Evolutionary conservation across 768 basidiomycete genomes (phyloP).

Genomic region (Leucocoprinus leucothites): DNA sequence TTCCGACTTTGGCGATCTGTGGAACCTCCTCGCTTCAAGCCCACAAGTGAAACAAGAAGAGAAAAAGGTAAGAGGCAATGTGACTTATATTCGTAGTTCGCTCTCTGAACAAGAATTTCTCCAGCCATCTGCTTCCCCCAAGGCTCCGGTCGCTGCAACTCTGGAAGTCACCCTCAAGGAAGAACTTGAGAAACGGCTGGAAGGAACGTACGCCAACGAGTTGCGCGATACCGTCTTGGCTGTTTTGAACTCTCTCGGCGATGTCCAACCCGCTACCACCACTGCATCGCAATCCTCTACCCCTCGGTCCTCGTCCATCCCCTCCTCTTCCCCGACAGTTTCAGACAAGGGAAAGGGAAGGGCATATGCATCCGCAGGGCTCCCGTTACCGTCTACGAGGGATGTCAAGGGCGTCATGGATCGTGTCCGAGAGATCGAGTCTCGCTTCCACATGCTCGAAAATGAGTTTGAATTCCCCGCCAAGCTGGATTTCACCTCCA

Average conservation of each 20-base stretch:
- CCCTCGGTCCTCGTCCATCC: no score
- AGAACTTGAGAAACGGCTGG: slow-evolving; percentile 28
- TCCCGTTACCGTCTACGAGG: slow-evolving; percentile 20
- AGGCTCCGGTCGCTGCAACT: background rate
- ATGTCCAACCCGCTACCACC: background rate
- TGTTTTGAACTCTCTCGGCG: slow-evolving; percentile 32
- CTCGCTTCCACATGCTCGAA: slow-evolving; percentile 34
- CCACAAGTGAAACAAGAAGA: no score
- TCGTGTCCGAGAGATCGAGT: slow-evolving; percentile 37
- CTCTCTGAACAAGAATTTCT: background rate
- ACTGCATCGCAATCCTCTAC: slow-evolving; percentile 2
- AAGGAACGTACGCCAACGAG: slow-evolving; percentile 27
- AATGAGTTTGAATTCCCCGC: slow-evolving; percentile 37
- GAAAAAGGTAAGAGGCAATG: no score
- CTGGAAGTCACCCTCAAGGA: slow-evolving; percentile 21
- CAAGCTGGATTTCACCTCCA: slow-evolving; percentile 39
- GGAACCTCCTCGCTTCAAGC: no score
- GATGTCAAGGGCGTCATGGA: slow-evolving; percentile 33
- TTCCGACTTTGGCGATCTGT: no score
- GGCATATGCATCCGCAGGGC: slow-evolving; percentile 5
- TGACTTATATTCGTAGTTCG: no score
- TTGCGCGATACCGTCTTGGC: slow-evolving; percentile 39
- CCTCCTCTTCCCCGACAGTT: background rate
- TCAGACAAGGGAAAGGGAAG: slow-evolving; percentile 38
- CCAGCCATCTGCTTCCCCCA: background rate